Evolutionary conservation across 2,329 filamentous ascomycete genomes (phyloP).

Genomic region (Meredithiella fracta): DNA sequence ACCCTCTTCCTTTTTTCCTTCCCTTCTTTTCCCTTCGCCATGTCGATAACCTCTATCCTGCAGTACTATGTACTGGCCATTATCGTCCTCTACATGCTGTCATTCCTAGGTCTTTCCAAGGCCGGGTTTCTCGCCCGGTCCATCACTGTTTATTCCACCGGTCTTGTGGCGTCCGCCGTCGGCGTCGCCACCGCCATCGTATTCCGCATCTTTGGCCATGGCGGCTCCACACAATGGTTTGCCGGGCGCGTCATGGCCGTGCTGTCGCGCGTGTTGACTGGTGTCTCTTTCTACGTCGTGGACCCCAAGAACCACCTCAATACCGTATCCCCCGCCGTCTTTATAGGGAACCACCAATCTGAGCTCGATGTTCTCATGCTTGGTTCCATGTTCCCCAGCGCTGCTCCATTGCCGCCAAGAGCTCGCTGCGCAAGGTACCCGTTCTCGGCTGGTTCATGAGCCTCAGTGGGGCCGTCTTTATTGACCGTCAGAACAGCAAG

Average conservation of each 20-base stretch:
- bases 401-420: conserved; percentile 87
- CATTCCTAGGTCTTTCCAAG: conserved; percentile 34
- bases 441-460: conserved; percentile 91
- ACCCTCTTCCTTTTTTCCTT: conserved; percentile 2
- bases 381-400: conserved; percentile 75
- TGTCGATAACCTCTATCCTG: conserved; percentile 25
- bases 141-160: conserved; percentile 46
- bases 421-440: conserved; percentile 59
- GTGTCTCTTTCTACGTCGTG: conserved; percentile 59
- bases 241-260: conserved; percentile 65
- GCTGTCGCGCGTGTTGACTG: conserved; percentile 57
- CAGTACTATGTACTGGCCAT: conserved; percentile 35
- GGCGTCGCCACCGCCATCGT: conserved; percentile 59
- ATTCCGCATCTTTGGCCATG: conserved; percentile 54
- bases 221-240: conserved; percentile 72
- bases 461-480: conserved; percentile 80
- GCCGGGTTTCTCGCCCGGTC: conserved; percentile 53
- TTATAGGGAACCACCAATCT: conserved; percentile 89
- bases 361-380: conserved; percentile 91
- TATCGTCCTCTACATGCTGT: conserved; percentile 44
- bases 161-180: conserved; percentile 47
- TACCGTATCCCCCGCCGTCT: conserved; percentile 63
- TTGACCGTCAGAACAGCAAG: conserved; percentile 73
- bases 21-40: conserved; percentile 20
- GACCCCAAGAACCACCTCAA: conserved; percentile 47